Base-by-base conservation (phyloP, 352 stramenopile genomes). In the Synura sp. region DNA sequence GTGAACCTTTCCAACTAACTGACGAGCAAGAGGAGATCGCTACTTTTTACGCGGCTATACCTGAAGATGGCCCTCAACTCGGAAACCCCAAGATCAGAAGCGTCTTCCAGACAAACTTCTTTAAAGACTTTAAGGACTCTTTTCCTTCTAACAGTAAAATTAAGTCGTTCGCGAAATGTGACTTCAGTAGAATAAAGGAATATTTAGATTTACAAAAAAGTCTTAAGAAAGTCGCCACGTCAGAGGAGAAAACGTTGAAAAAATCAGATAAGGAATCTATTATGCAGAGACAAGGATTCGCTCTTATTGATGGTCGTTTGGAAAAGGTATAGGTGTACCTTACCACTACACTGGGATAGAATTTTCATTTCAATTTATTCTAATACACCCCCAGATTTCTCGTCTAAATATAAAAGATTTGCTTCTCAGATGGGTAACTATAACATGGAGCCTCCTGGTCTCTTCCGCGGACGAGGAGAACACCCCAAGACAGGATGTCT, bases 71-170 rank as follows among this genome's bases (percentile, higher is more conserved):
- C 0, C 97, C 97, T 79, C 96, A 99, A 82, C 87, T 99, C 3
- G 92, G 94, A 29, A 97, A 98, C 80, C 87, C 90, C 3, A 98
- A 97, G 82, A 98, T 93, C 0, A 92, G 90, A 25, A 84, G 94
- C 83, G 98, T 98, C 25, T 99, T 99, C 83, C 98, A 97, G 81
- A 97, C 97, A 76, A 99, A 99, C 83, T 99, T 99, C 83, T 99
- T 99, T 79, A 85, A 86, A 0, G 95, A 93, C 80, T 94, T 93
- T 78, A 83, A 84, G 36, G 81, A 79, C 38, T 41, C 29, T 27
- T 33, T 77, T n/a, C 5, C 31, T 5, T 4, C 42, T 44, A 85
- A 85, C 7, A 93, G 99, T 83, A 85, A 91, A 7, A 91, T 99
- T 71, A 97, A 98, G 80, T 86, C 80, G 19, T 97, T 99, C 80